Evolutionary conservation across 1,139 yeast genomes (phyloP).

Genomic region (Suhomyces panamericanus): DNA sequence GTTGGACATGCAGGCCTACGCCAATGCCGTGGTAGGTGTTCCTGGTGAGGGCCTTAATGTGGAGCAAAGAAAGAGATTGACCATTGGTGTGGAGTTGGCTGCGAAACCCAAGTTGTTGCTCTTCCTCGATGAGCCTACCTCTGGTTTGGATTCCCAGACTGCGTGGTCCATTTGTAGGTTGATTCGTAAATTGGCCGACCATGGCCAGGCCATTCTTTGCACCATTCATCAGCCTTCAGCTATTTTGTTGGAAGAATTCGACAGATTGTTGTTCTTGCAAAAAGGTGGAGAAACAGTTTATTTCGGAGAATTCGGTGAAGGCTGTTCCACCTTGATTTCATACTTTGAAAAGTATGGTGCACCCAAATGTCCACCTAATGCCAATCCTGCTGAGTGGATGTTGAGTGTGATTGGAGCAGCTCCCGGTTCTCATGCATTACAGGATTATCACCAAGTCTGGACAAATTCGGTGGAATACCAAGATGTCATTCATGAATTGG

Average conservation of each 20-base stretch:
- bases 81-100: slow-evolving; percentile 43
- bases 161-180: slow-evolving; percentile 47
- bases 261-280: slow-evolving; percentile 50
- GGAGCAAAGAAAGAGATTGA: slow-evolving; percentile 38
- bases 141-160: slow-evolving; percentile 46
- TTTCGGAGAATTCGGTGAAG: slow-evolving; percentile 73
- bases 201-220: slow-evolving; percentile 47
- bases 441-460: slow-evolving; percentile 38
- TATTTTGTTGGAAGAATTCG: slow-evolving; percentile 61
- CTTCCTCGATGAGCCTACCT: slow-evolving; percentile 51
- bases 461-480: slow-evolving; percentile 29
- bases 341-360: slow-evolving; percentile 62
- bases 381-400: slow-evolving; percentile 62
- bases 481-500: slow-evolving; percentile 26
- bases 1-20: slow-evolving; percentile 36
- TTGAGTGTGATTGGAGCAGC: slow-evolving; percentile 49
- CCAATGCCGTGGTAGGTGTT: slow-evolving; percentile 42
- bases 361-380: slow-evolving; percentile 40
- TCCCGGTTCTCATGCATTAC: slow-evolving; percentile 36
- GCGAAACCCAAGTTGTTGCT: slow-evolving; percentile 41
- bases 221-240: slow-evolving; percentile 48
- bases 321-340: slow-evolving; percentile 47
- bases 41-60: slow-evolving; percentile 43
- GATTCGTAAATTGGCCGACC: slow-evolving; percentile 42
- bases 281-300: slow-evolving; percentile 70